Conservation (phyloP, 2,329 filamentous ascomycete species). For the Hypoxylon sp. region DNA sequence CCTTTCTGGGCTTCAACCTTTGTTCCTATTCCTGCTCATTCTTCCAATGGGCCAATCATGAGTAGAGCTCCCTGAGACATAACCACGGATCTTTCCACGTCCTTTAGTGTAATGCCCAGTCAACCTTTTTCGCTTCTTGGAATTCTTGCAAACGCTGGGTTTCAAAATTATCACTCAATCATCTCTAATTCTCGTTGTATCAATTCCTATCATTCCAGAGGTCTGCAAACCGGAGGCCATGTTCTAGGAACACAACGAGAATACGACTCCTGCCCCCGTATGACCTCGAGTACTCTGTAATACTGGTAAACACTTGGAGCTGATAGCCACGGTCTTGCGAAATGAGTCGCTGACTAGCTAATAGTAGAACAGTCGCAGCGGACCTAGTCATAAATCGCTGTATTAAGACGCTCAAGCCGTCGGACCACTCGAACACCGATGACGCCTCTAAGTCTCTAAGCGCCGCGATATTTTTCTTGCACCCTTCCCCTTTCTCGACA, state of each 20-base stretch:
- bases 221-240: slow-evolving; percentile 4
- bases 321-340: slow-evolving; percentile 12
- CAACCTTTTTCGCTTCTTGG: slow-evolving; percentile 8
- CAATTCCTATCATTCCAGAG: background rate
- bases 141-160: slow-evolving; percentile 22
- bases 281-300: slow-evolving; percentile 14
- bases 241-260: slow-evolving; percentile 8
- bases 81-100: slow-evolving; percentile 38
- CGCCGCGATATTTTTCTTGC: slow-evolving; percentile 19
- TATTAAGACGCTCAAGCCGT: slow-evolving; percentile 45
- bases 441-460: slow-evolving; percentile 33
- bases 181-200: slow-evolving; percentile 13
- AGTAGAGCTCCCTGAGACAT: slow-evolving; percentile 43
- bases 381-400: slow-evolving; percentile 33
- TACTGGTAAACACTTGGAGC: slow-evolving; percentile 19
- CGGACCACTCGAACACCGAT: slow-evolving; percentile 28
- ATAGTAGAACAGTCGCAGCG: slow-evolving; percentile 27
- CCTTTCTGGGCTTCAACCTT: slow-evolving; percentile 5
- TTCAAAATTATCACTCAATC: slow-evolving; percentile 18
- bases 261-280: background rate
- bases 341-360: slow-evolving; percentile 28
- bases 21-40: slow-evolving; percentile 14
- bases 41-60: slow-evolving; percentile 34
- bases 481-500: slow-evolving; percentile 20
- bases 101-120: slow-evolving; percentile 36